Evolutionary conservation across 2,329 filamentous ascomycete genomes (phyloP), one percentile per base, ranked within the genome.

Genomic region (Ophiostoma montium): DNA sequence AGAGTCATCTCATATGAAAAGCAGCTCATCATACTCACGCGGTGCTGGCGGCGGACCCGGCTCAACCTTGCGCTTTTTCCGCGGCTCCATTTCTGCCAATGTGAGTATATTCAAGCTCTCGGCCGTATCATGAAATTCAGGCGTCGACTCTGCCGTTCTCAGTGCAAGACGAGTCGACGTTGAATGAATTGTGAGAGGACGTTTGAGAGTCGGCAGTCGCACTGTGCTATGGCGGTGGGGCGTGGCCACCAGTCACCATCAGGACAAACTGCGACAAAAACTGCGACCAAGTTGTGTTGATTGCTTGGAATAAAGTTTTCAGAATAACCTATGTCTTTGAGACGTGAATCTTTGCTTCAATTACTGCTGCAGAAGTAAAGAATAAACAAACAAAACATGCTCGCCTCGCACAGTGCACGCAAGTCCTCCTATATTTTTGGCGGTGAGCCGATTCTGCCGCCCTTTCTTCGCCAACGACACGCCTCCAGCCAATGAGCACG

Each of bases 1-100:
- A 15, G n/a, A n/a, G n/a, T 33, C 42, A 19, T 19, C 5, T 9
- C n/a, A 16, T 8, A 10, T 27, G 18, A 31, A 19, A 12, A 32
- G n/a, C 15, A 13, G 21, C 31, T 19, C 35, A 47, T 31, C 15
- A 48, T 23, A 47, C 30, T 23, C 21, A 33, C 35, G 42, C 16
- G 41, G 15, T 12, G 41, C 35, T 33, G 46, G 23, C 33, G 35
- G 21, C 9, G 33, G 9, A 16, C 21, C 31, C 23, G 35, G 36
- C 38, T 67, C 61, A 9, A 74, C 52, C 58, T 69, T 74, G 45
- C 70, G 64, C 55, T 57, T 63, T 47, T 62, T 63, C 15, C 51
- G 27, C 8, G 50, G 50, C 16, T 43, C 50, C 61, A 63, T 64
- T 36, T 32, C 32, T 12, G 43, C 18, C 18, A 30, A 10, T 35